Conservation (phyloP, 73 alveolate species). For the Breviolum minutum region DNA sequence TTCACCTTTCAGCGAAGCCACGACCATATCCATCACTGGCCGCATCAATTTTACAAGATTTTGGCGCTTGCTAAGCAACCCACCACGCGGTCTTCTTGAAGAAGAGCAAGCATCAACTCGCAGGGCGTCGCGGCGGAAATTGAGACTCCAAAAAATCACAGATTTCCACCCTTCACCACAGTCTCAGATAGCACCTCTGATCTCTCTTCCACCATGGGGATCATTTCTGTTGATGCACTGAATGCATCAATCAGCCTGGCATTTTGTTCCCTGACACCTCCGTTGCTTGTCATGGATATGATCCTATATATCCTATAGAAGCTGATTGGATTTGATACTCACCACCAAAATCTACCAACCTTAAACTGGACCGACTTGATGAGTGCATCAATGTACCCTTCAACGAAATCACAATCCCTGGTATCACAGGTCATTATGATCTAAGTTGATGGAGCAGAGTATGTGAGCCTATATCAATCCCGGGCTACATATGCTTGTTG, state of each 20-base stretch:
- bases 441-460: too few species aligned
- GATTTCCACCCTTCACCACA: too few species aligned
- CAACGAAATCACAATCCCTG: too few species aligned
- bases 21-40: too few species aligned
- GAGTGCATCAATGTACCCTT: too few species aligned
- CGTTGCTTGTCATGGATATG: too few species aligned
- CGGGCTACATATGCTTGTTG: not conserved
- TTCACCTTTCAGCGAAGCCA: not conserved
- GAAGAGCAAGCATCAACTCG: not conserved
- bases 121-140: not conserved
- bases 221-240: constrained; percentile 40
- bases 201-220: constrained; percentile 61
- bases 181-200: not conserved
- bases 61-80: not conserved
- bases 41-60: not conserved
- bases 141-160: not conserved
- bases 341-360: not conserved
- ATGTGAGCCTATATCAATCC: not conserved
- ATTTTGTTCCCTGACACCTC: not conserved
- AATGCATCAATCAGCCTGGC: constrained; percentile 67
- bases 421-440: too few species aligned
- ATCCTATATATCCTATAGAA: too few species aligned
- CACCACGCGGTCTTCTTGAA: constrained; percentile 39
- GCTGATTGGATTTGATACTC: not conserved
- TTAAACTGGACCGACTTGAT: too few species aligned